Conservation (phyloP, 1,139 yeast species). For the Scheffersomyces quercinus region DNA sequence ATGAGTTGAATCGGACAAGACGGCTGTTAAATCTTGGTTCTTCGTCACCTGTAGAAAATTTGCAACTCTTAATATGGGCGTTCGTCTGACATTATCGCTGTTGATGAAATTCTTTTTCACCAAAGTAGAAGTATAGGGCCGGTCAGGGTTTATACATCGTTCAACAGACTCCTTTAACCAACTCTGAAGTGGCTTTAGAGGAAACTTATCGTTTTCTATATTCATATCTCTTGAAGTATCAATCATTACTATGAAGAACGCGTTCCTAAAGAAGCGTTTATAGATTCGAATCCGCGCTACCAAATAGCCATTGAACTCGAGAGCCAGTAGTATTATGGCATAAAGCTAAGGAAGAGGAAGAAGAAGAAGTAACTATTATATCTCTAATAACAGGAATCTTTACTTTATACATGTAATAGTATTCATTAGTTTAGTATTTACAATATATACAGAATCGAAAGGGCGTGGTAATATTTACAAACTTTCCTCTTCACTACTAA, state of each 20-base stretch:
- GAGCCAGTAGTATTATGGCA: no score
- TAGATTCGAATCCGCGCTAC: no score
- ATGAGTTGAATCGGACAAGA: conserved; percentile 34
- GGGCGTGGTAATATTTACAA: no score
- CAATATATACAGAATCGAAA: no score
- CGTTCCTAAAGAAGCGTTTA: no score
- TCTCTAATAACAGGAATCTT: no score
- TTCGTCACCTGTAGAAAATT: conserved; percentile 19
- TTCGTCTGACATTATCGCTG: conserved; percentile 9
- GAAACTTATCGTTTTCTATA: conserved; percentile 12
- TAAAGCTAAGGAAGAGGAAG: no score
- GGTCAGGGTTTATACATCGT: conserved; percentile 1
- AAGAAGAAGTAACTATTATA: no score
- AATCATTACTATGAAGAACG: background rate
- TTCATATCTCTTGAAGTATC: conserved; percentile 1
- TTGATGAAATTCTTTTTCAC: conserved; percentile 21
- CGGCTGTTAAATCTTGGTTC: conserved; percentile 26
- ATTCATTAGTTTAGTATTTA: no score
- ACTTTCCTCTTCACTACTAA: conserved; percentile 13
- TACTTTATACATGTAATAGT: no score
- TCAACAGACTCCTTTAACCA: conserved; percentile 21
- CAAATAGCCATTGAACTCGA: no score
- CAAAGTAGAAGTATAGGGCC: conserved; percentile 12
- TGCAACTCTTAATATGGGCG: conserved; percentile 32
- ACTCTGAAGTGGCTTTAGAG: conserved; percentile 22